Conservation (phyloP, 1,284 basidiomycete species). For the Ustilago xerochloae region DNA sequence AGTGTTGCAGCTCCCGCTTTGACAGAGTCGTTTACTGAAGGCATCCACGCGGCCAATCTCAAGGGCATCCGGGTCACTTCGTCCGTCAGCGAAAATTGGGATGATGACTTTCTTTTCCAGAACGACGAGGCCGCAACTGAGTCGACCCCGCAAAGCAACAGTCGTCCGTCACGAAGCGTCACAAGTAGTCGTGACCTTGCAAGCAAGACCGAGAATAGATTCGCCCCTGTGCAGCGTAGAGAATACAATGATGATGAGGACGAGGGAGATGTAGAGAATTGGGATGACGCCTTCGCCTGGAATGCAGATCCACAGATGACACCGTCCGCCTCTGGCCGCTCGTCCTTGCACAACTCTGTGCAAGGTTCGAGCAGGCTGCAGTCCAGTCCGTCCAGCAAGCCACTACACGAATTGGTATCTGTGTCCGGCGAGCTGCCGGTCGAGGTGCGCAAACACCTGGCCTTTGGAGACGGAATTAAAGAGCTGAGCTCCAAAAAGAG, state of each 20-base stretch:
- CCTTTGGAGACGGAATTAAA: background rate
- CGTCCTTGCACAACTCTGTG: conserved; percentile 10
- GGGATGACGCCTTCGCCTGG: conserved; percentile 51
- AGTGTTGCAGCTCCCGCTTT: background rate
- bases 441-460: background rate
- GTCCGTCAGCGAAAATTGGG: conserved; percentile 54
- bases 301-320: conserved; percentile 26
- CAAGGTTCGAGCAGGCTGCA: background rate
- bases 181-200: background rate
- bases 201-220: background rate
- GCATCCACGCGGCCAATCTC: conserved; percentile 14
- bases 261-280: conserved; percentile 48
- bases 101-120: conserved; percentile 57
- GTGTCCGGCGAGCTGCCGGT: background rate
- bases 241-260: conserved; percentile 8
- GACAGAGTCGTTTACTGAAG: background rate
- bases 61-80: conserved; percentile 42
- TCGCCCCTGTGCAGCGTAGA: background rate
- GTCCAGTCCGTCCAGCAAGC: background rate
- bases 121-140: conserved; percentile 28
- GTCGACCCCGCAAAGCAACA: background rate
- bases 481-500: background rate
- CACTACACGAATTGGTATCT: background rate
- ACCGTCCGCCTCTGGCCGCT: conserved; percentile 14
- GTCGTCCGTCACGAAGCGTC: background rate